A percentile compares a stretch with the other conserved stretches of the same genome.
These are phyloP conservation scores for Vicia faba DNA, from an alignment of 306 rosid genomes.

Conservation along the genomic window DNA sequence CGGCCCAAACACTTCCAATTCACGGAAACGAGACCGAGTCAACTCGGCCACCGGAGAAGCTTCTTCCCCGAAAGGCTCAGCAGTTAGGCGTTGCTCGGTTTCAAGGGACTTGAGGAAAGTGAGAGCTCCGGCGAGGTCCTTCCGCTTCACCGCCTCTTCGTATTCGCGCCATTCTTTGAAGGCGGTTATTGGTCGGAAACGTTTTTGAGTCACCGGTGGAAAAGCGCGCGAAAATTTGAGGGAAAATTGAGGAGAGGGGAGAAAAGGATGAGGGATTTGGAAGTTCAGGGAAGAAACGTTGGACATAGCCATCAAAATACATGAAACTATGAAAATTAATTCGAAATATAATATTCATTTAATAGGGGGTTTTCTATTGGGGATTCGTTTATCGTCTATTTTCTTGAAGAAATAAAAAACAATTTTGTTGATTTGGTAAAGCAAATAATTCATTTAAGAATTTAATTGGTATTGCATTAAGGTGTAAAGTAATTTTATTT, in stretches of 20 bases:
- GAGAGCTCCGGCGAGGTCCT: constrained; percentile 87
- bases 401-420: too few species aligned
- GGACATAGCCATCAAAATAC: constrained; percentile 47
- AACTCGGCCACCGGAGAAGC: constrained; percentile 40
- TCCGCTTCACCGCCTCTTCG: constrained; percentile 93
- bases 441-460: too few species aligned
- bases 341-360: neutral
- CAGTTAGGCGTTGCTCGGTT: constrained; percentile 35
- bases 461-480: too few species aligned
- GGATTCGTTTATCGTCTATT: too few species aligned
- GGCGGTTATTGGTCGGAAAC: constrained; percentile 37
- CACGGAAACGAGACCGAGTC: constrained; percentile 50
- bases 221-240: constrained; percentile 28
- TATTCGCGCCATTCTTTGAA: constrained; percentile 88
- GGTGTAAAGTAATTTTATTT: too few species aligned
- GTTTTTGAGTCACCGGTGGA: constrained; percentile 10
- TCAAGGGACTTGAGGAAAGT: constrained; percentile 64
- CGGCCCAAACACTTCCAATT: constrained; percentile 57
- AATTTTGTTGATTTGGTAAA: too few species aligned
- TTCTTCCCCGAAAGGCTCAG: constrained; percentile 38
- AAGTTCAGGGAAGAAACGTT: constrained; percentile 29
- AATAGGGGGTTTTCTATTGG: too few species aligned
- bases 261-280: constrained; percentile 26
- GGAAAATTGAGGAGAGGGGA: constrained; percentile 14
- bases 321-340: neutral